phyloP scores from a whole-genome alignment of 1,284 basidiomycete species.

The Trichosporon sp. region DNA sequence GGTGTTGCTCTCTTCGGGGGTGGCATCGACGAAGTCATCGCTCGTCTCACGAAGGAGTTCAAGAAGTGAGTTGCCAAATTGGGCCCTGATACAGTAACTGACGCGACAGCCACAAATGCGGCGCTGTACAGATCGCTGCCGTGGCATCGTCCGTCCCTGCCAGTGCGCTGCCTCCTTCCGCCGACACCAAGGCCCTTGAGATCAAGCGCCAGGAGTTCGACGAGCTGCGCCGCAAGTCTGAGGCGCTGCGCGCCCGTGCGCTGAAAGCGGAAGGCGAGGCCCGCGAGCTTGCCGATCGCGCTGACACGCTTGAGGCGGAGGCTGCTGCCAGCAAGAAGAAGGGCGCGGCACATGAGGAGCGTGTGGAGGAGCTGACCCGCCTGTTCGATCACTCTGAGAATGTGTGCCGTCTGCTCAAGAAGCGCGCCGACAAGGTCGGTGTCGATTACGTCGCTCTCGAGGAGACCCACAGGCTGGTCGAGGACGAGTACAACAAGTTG shows the following conservation, averaged over 20 bases:
- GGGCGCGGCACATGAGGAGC: background rate
- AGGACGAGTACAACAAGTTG: slow-evolving; percentile 48
- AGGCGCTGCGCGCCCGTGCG: background rate
- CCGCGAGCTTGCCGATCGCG: background rate
- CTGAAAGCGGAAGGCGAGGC: background rate
- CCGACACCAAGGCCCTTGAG: background rate
- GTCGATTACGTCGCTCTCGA: background rate
- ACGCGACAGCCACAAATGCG: slow-evolving; percentile 9
- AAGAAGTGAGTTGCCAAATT: background rate
- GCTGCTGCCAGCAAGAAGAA: background rate
- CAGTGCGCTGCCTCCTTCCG: background rate
- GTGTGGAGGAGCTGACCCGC: background rate
- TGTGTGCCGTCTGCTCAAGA: background rate
- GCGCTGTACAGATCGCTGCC: background rate
- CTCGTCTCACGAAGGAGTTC: background rate
- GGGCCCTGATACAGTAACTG: background rate
- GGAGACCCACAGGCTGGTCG: slow-evolving; percentile 30
- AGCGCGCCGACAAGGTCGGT: slow-evolving; percentile 1
- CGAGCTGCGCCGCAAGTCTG: slow-evolving; percentile 1
- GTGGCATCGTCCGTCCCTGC: background rate
- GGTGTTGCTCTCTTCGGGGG: background rate
- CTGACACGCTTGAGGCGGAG: background rate
- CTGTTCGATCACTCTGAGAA: background rate
- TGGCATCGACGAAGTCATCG: slow-evolving; percentile 4
- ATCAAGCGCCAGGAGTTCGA: background rate